These are phyloP conservation scores for Dinochytrium kinnereticum DNA, from an alignment of 371 early-diverging fungal species.

Conservation along the genomic window DNA sequence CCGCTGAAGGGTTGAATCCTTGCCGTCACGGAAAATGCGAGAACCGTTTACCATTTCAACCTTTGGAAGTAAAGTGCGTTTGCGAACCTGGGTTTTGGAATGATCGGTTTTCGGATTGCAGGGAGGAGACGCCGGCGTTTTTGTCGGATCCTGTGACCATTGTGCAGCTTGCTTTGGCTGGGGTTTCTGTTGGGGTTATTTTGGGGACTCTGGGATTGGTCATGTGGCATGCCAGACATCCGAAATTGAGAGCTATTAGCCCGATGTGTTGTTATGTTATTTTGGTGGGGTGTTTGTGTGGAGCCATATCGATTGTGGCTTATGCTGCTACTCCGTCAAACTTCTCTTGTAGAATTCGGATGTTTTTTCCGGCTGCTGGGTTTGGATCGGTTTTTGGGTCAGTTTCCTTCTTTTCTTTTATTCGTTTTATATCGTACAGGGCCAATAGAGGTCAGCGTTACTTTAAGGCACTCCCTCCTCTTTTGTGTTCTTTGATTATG, in stretches of 20 bases:
- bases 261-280: slow-evolving; percentile 24
- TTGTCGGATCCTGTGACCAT: neutral
- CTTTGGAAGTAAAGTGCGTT: neutral
- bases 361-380: slow-evolving; percentile 22
- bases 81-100: slow-evolving; percentile 10
- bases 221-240: neutral
- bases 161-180: slow-evolving; percentile 11
- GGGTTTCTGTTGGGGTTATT: neutral
- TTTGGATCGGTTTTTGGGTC: slow-evolving; percentile 28
- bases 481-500: too few relatives aligned
- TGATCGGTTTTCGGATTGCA: neutral
- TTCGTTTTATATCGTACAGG: neutral
- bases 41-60: neutral
- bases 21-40: slow-evolving; percentile 6
- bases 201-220: neutral
- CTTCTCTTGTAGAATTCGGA: neutral
- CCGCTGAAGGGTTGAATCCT: neutral
- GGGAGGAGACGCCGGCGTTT: slow-evolving; percentile 5
- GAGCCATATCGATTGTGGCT: slow-evolving; percentile 3
- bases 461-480: too few relatives aligned
- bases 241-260: slow-evolving; percentile 15
- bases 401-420: neutral
- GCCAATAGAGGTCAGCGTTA: too few relatives aligned
- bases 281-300: slow-evolving; percentile 22
- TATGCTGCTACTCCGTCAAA: slow-evolving; percentile 18